Evolutionary conservation across 139 green algal species (phyloP).

Genomic region (Gonium pectorale): DNA sequence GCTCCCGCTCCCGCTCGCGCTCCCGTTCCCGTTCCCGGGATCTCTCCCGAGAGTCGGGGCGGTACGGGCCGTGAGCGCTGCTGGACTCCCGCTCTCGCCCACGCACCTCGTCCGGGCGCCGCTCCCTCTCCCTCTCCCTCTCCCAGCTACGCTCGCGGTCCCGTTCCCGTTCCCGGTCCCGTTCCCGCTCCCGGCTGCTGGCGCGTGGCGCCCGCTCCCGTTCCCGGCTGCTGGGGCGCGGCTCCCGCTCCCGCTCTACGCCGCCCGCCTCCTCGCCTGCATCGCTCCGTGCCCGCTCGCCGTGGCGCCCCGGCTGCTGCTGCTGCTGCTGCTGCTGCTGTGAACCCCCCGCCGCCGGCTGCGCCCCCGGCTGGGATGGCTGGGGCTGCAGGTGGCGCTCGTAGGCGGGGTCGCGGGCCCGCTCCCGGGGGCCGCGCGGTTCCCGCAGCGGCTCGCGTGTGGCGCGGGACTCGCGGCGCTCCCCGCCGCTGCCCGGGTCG

Average conservation of each 20-base stretch:
- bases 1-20: not conserved
- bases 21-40: not conserved
- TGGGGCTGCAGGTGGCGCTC: constrained; percentile 16
- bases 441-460: not conserved
- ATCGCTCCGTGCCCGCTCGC: no score
- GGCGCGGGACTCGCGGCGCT: not conserved
- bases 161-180: constrained; percentile 22
- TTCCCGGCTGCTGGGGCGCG: no score
- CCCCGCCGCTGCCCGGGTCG: not conserved
- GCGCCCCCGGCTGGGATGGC: not conserved
- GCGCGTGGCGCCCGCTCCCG: no score
- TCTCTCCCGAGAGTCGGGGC: not conserved
- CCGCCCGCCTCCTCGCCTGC: no score
- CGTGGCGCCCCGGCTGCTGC: not conserved
- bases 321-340: constrained; percentile 13
- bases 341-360: no score
- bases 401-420: constrained; percentile 12
- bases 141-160: no score
- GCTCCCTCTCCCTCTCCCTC: not conserved
- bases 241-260: no score
- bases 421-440: not conserved
- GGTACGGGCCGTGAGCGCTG: not conserved
- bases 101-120: not conserved
- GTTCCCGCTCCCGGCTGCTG: not conserved
- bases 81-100: constrained; percentile 10